Conservation (phyloP, 129 eudicot species). For the Arctium minus region DNA sequence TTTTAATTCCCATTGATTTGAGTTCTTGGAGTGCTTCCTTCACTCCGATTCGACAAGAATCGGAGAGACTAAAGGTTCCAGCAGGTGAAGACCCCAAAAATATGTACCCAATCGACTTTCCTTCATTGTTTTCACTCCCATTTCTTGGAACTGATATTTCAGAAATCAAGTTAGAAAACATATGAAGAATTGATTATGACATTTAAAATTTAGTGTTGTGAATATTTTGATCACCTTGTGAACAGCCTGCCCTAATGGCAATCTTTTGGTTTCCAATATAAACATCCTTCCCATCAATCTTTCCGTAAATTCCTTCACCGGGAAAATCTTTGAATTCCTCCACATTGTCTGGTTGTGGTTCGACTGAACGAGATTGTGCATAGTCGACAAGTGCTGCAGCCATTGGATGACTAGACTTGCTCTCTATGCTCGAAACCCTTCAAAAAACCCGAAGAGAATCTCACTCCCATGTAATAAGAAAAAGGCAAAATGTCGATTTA, state of each 20-base stretch:
- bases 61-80: conserved; percentile 73
- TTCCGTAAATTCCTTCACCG: conserved; percentile 89
- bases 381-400: conserved; percentile 75
- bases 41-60: conserved; percentile 79
- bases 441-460: background rate
- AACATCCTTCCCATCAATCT: conserved; percentile 60
- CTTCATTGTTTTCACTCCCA: conserved; percentile 45
- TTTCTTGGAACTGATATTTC: conserved; percentile 40
- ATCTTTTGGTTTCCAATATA: conserved; percentile 71
- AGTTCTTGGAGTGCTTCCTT: conserved; percentile 68
- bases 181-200: background rate
- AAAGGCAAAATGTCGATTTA: background rate
- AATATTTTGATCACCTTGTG: conserved; percentile 41
- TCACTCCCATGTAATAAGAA: background rate
- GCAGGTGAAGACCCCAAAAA: conserved; percentile 51
- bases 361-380: conserved; percentile 45
- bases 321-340: conserved; percentile 74
- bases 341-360: conserved; percentile 72
- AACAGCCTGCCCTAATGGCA: conserved; percentile 63
- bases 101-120: conserved; percentile 64
- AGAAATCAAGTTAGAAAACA: conserved; percentile 10
- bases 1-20: conserved; percentile 71
- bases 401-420: conserved; percentile 95
- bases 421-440: conserved; percentile 91
- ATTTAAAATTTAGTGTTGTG: background rate